Conservation (phyloP, 768 basidiomycete species). For the Mycena epipterygia region DNA sequence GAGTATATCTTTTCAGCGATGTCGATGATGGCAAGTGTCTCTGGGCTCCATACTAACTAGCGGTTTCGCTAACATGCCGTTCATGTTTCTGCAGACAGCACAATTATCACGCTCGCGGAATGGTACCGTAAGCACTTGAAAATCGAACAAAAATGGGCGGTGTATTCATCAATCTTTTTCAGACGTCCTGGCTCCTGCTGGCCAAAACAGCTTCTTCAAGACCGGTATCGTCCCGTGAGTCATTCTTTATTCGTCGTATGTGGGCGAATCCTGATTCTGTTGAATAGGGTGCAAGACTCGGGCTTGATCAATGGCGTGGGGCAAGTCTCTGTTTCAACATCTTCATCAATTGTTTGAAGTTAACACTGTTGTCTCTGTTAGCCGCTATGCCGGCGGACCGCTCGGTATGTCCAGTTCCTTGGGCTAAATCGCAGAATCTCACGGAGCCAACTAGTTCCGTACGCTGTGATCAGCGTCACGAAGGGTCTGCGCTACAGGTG, state of each 20-base stretch:
- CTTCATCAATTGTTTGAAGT: no score
- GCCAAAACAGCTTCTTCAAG: slow-evolving; percentile 47
- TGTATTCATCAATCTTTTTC: no score
- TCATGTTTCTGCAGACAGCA: slow-evolving; percentile 36
- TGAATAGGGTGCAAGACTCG: slow-evolving; percentile 50
- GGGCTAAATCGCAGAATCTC: no score
- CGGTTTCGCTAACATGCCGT: slow-evolving; percentile 19
- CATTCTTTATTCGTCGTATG: not conserved
- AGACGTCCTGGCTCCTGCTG: slow-evolving; percentile 53
- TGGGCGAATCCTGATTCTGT: not conserved
- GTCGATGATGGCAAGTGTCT: slow-evolving; percentile 51
- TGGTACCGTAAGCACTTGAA: slow-evolving; percentile 37
- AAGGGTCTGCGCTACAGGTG: slow-evolving; percentile 60
- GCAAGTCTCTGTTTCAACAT: slow-evolving; percentile 37
- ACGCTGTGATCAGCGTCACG: slow-evolving; percentile 58
- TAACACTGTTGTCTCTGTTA: slow-evolving; percentile 35
- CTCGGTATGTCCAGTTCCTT: slow-evolving; percentile 40
- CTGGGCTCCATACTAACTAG: not conserved
- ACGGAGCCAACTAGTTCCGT: slow-evolving; percentile 39
- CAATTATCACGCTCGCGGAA: slow-evolving; percentile 54
- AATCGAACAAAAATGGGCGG: not conserved
- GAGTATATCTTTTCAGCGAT: slow-evolving; percentile 37
- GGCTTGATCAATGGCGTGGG: slow-evolving; percentile 59
- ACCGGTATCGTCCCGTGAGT: slow-evolving; percentile 47
- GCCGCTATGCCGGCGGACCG: slow-evolving; percentile 56